Evolutionary conservation across 2,329 filamentous ascomycete genomes (phyloP).

Genomic region (Trichophyton simii): DNA sequence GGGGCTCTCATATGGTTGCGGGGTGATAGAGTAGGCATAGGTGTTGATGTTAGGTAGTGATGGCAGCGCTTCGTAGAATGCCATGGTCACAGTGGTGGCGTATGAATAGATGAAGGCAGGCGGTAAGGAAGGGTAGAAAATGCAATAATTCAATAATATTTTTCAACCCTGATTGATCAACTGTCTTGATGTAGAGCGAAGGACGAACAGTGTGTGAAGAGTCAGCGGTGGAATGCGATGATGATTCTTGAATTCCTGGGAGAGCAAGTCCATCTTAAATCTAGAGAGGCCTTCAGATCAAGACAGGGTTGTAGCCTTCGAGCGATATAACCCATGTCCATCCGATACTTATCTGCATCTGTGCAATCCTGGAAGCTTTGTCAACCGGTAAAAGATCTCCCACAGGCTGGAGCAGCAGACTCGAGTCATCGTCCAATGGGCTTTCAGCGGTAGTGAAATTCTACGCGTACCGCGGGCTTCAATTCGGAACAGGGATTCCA

Average conservation of each 20-base stretch:
- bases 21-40: neutral
- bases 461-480: neutral
- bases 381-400: neutral
- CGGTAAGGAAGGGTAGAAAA: neutral
- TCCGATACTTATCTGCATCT: neutral
- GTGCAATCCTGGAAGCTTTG: neutral
- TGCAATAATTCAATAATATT: neutral
- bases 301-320: neutral
- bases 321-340: neutral
- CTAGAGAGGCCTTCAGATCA: neutral
- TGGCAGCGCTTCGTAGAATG: neutral
- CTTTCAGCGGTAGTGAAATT: neutral
- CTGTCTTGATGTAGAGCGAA: neutral
- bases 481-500: neutral
- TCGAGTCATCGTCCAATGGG: neutral
- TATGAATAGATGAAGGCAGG: neutral
- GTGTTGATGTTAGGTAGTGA: slow-evolving; percentile 21
- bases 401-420: neutral
- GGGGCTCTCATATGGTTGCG: neutral
- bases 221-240: neutral
- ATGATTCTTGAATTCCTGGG: neutral
- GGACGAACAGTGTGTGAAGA: neutral
- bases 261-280: neutral
- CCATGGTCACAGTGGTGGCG: neutral
- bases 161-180: neutral